These are phyloP conservation scores for Peniophora sp. DNA, from an alignment of 1,284 basidiomycete genomes.

Conservation along the genomic window DNA sequence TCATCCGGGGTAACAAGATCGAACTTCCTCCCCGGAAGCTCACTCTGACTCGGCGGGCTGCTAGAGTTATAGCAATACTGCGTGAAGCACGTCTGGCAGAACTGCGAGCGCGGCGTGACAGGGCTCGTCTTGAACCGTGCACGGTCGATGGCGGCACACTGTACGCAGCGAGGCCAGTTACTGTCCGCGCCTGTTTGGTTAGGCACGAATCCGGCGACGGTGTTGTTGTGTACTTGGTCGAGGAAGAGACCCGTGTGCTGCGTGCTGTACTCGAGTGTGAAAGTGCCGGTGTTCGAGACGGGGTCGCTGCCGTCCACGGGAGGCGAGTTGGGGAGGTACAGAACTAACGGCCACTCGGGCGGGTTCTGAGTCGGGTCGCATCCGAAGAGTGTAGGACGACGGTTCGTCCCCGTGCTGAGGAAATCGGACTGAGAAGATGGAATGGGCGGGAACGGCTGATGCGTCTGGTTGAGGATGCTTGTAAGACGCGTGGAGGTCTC, in stretches of 20 bases:
- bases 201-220: conserved; percentile 48
- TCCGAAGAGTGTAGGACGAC: conserved; percentile 71
- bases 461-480: conserved; percentile 39
- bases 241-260: conserved; percentile 41
- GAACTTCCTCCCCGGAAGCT: conserved; percentile 18
- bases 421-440: conserved; percentile 48
- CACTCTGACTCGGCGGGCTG: conserved; percentile 32
- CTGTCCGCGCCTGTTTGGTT: conserved; percentile 38
- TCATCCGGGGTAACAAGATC: background rate
- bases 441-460: conserved; percentile 57
- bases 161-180: conserved; percentile 45
- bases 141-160: conserved; percentile 50
- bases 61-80: conserved; percentile 48
- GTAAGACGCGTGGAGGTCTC: conserved; percentile 33
- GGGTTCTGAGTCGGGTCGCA: conserved; percentile 47
- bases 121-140: conserved; percentile 29
- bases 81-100: conserved; percentile 41
- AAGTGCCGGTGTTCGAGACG: conserved; percentile 46
- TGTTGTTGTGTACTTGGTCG: conserved; percentile 43
- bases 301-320: conserved; percentile 50
- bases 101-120: conserved; percentile 28
- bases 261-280: conserved; percentile 40
- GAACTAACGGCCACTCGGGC: conserved; percentile 47
- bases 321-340: conserved; percentile 60
- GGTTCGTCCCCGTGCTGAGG: conserved; percentile 55